Conservation (phyloP, 345 rosid genomes). For the Eucalyptus marginata region DNA sequence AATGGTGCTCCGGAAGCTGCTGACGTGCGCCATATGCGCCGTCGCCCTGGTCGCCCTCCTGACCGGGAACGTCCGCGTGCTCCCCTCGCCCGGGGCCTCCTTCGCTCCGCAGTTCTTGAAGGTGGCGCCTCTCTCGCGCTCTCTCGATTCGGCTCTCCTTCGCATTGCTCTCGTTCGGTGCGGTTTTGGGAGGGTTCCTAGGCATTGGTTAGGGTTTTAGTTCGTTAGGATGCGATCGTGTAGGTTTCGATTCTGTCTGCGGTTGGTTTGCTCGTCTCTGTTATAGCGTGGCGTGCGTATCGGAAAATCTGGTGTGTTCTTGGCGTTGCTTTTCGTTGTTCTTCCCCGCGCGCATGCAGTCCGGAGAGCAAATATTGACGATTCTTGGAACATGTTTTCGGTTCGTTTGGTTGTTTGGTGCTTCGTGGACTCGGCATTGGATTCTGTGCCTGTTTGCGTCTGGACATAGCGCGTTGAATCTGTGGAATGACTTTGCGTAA, state of each 20-base stretch:
- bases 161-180: not conserved
- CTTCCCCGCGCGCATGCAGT: not conserved
- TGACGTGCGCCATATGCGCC: slow-evolving; percentile 52
- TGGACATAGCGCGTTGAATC: not conserved
- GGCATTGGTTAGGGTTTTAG: not conserved
- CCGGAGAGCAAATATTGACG: not conserved
- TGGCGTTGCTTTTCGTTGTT: not conserved
- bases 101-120: slow-evolving; percentile 27
- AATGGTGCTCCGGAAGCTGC: slow-evolving; percentile 25
- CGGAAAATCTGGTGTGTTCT: not conserved
- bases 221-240: not conserved
- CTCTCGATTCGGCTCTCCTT: not conserved
- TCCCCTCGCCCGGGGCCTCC: slow-evolving; percentile 34
- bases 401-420: not conserved
- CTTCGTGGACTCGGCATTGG: not conserved
- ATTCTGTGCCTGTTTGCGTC: not conserved
- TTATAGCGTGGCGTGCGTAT: not conserved
- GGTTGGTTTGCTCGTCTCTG: not conserved
- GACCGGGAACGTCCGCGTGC: slow-evolving; percentile 38
- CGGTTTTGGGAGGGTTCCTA: not conserved
- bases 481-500: not conserved
- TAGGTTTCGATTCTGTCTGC: not conserved
- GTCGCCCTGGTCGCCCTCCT: slow-evolving; percentile 32
- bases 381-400: not conserved
- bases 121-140: slow-evolving; percentile 10